Percentiles rank a stretch among this genome's conserved stretches.
phyloP scores from a whole-genome alignment of 495 filamentous ascomycete genomes.

The Podospora appendiculata region DNA sequence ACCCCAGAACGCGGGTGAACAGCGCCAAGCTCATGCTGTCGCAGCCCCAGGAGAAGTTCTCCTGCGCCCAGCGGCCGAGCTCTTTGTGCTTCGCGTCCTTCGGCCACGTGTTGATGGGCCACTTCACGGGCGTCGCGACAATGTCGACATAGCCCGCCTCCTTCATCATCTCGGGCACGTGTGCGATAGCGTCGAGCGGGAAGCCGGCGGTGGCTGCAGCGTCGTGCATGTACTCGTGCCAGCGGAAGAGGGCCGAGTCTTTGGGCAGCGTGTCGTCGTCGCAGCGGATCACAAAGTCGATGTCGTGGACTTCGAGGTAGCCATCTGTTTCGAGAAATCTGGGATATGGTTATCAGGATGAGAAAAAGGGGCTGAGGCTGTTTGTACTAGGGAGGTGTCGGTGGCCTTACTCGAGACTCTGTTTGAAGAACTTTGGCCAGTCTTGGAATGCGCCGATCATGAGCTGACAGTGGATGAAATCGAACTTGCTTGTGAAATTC shows the following conservation, averaged over 20 bases:
- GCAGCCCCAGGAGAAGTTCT: conserved; percentile 28
- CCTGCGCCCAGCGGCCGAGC: conserved; percentile 28
- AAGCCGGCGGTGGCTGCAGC: conserved; percentile 17
- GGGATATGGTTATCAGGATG: background rate
- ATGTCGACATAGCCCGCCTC: conserved; percentile 24
- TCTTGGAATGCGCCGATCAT: conserved; percentile 32
- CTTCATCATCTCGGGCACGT: conserved; percentile 6
- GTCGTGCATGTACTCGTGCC: conserved; percentile 17
- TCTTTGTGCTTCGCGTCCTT: conserved; percentile 38
- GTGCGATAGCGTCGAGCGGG: conserved; percentile 6
- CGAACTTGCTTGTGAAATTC: conserved; percentile 34
- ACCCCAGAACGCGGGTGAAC: conserved; percentile 19
- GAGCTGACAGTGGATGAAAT: conserved; percentile 37
- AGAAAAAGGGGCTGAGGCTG: background rate
- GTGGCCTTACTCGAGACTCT: conserved; percentile 19
- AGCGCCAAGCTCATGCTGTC: conserved; percentile 34
- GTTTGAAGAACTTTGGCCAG: conserved; percentile 28
- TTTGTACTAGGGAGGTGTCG: background rate
- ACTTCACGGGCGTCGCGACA: conserved; percentile 14
- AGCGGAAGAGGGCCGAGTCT: conserved; percentile 15
- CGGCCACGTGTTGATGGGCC: conserved; percentile 37
- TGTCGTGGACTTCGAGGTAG: conserved; percentile 23
- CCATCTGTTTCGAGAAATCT: conserved; percentile 32
- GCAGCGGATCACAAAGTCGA: conserved; percentile 3
- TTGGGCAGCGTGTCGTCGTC: conserved; percentile 19